Conservation (phyloP, 2,329 filamentous ascomycete species). For the Cryphonectria japonica region DNA sequence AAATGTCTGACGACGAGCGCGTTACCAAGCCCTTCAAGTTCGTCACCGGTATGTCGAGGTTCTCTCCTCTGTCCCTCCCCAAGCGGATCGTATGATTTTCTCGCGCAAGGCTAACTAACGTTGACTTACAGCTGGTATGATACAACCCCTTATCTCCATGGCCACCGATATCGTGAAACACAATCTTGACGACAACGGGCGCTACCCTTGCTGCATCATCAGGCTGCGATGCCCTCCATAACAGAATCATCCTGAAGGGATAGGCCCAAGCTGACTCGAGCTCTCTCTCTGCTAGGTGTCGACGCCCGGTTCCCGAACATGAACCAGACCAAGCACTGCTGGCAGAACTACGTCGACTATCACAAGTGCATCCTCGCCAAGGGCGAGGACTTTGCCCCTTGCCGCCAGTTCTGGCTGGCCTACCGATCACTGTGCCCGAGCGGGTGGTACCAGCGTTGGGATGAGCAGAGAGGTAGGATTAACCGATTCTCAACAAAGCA, state of each 20-base stretch:
- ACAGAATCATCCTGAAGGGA: conserved; percentile 34
- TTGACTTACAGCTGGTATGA: conserved; percentile 34
- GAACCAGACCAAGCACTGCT: conserved; percentile 99
- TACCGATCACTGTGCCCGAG: conserved; percentile 98
- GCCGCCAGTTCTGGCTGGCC: conserved; percentile 94
- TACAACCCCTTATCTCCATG: conserved; percentile 18
- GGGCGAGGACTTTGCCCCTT: conserved; percentile 97
- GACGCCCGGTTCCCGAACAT: conserved; percentile 98
- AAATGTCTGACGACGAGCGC: conserved; percentile 89
- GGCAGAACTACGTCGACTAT: conserved; percentile 99
- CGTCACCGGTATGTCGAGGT: conserved; percentile 82
- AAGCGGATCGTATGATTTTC: conserved; percentile 33
- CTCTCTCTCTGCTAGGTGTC: conserved; percentile 68
- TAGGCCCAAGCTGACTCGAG: conserved; percentile 34
- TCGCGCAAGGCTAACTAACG: conserved; percentile 36
- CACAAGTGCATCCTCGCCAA: conserved; percentile 99
- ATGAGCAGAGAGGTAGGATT: conserved; percentile 79
- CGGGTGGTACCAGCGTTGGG: conserved; percentile 92
- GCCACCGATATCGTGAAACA: conserved; percentile 11
- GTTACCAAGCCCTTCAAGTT: conserved; percentile 99
- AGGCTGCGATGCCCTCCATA: neutral
- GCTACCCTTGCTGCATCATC: conserved; percentile 10
- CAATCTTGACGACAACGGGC: conserved; percentile 6
- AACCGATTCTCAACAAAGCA: neutral
- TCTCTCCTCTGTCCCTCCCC: conserved; percentile 31